Conservation (phyloP, 179 eudicot species). For the Nepenthes alata region DNA sequence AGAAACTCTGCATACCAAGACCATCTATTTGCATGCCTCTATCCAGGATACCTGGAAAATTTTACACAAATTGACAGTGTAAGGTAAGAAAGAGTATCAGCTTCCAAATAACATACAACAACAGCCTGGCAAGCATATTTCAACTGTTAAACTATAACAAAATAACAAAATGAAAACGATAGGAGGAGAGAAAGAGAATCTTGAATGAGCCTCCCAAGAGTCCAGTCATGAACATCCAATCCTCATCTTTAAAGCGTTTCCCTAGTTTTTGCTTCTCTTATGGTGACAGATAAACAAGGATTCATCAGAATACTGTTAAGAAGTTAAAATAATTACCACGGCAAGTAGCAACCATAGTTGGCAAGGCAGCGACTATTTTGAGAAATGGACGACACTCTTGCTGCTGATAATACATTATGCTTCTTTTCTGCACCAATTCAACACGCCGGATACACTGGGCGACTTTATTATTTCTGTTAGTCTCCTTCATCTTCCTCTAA, state of each 20-base stretch:
- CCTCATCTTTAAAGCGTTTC: background rate
- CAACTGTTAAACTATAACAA: background rate
- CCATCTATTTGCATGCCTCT: conserved; percentile 94
- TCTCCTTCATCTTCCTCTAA: conserved; percentile 86
- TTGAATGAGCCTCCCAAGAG: background rate
- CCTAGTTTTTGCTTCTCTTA: background rate
- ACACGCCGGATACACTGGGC: conserved; percentile 60
- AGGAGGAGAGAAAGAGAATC: background rate
- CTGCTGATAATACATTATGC: conserved; percentile 94
- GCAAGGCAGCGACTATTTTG: conserved; percentile 80
- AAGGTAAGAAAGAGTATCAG: background rate
- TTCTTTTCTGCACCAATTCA: conserved; percentile 79
- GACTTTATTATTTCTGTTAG: conserved; percentile 50
- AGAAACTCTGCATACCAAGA: conserved; percentile 73
- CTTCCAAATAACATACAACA: background rate
- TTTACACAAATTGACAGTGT: background rate
- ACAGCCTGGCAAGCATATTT: background rate
- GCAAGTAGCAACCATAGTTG: conserved; percentile 90
- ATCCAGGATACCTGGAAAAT: conserved; percentile 67
- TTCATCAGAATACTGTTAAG: background rate
- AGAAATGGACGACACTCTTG: conserved; percentile 69
- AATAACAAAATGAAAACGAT: background rate
- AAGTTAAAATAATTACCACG: conserved; percentile 44
- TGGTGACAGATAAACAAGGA: background rate
- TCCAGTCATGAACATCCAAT: background rate